phyloP scores from a whole-genome alignment of 164 flowering plant species.

The Stephania cephalantha region DNA sequence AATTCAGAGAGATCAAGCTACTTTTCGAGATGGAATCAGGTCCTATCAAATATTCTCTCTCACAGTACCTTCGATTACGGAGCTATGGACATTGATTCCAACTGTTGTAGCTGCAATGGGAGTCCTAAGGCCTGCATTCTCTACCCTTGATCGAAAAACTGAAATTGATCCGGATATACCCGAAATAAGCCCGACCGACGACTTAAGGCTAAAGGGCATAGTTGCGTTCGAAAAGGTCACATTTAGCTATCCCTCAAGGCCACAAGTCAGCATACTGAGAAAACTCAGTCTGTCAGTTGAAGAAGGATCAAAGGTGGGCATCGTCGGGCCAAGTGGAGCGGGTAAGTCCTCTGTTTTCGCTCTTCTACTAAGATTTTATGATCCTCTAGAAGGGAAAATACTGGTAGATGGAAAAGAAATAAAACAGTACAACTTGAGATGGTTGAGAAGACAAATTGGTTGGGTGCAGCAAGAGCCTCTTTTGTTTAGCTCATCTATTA shows the following conservation, averaged over 20 bases:
- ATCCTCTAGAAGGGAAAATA: conserved; percentile 42
- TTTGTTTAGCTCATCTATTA: conserved; percentile 61
- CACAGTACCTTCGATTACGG: conserved; percentile 74
- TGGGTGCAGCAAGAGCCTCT: conserved; percentile 78
- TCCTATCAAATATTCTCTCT: conserved; percentile 71
- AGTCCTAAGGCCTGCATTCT: conserved; percentile 49
- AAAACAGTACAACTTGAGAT: conserved; percentile 42
- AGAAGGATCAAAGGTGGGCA: conserved; percentile 50
- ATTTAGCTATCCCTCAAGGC: conserved; percentile 51
- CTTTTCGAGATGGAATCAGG: conserved; percentile 54
- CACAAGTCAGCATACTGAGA: conserved; percentile 42
- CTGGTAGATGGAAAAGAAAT: conserved; percentile 48
- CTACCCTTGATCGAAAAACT: conserved; percentile 49
- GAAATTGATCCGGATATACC: conserved; percentile 54
- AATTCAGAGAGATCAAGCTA: conserved; percentile 39
- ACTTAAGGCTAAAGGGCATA: conserved; percentile 33
- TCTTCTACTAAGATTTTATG: conserved; percentile 58
- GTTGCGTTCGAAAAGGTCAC: conserved; percentile 41
- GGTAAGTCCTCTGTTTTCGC: conserved; percentile 67
- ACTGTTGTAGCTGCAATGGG: conserved; percentile 53
- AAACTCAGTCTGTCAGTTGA: conserved; percentile 46
- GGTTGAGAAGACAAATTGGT: conserved; percentile 52
- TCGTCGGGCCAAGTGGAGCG: conserved; percentile 77
- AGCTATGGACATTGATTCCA: conserved; percentile 66
- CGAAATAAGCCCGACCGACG: conserved; percentile 9